These are phyloP conservation scores for Mallotus repandus DNA, from an alignment of 441 rosid genomes.

Conservation along the genomic window DNA sequence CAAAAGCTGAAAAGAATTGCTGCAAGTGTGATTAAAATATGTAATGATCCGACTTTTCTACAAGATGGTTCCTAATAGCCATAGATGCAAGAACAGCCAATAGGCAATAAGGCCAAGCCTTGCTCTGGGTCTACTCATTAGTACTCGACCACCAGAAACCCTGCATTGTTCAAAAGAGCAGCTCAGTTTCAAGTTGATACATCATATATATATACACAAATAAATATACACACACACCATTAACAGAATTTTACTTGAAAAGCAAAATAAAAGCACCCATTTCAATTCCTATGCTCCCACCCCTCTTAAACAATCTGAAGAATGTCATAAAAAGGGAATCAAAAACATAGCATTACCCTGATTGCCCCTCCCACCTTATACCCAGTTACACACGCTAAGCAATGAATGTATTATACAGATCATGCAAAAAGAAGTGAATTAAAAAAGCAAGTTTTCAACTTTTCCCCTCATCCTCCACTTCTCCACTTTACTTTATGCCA, in stretches of 20 bases:
- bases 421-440: background rate
- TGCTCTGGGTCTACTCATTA: constrained; percentile 81
- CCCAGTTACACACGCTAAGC: background rate
- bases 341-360: background rate
- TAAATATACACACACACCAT: no score
- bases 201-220: background rate
- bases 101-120: constrained; percentile 72
- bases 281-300: background rate
- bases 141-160: constrained; percentile 75
- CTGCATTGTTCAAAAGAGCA: constrained; percentile 38
- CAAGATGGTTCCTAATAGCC: constrained; percentile 76
- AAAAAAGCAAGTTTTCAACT: background rate
- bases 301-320: background rate
- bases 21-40: constrained; percentile 11
- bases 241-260: no score
- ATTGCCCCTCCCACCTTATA: background rate
- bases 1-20: constrained; percentile 17
- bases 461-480: background rate
- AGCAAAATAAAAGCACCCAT: no score
- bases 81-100: constrained; percentile 71
- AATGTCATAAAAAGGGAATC: background rate
- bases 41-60: constrained; percentile 25
- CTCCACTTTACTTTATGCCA: background rate
- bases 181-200: constrained; percentile 18
- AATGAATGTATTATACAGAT: background rate